These are phyloP conservation scores for Lasiosphaeria hispida DNA, from an alignment of 495 filamentous ascomycete species.

Conservation along the genomic window DNA sequence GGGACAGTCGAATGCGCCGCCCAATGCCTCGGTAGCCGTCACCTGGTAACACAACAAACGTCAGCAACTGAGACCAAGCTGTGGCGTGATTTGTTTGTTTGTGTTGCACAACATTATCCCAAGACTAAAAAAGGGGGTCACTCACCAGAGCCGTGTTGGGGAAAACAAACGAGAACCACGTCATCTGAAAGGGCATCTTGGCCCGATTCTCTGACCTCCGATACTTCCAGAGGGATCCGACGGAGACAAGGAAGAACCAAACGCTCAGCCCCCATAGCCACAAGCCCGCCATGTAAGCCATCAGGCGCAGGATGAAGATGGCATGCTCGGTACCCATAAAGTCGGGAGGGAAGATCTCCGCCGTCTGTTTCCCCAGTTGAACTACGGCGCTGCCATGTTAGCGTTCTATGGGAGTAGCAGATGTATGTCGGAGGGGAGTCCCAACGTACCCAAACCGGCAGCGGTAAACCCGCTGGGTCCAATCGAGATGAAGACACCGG, in stretches of 20 bases:
- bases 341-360: slow-evolving; percentile 37
- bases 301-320: slow-evolving; percentile 37
- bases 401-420: not conserved
- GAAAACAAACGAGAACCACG: slow-evolving; percentile 85
- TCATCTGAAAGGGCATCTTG: slow-evolving; percentile 78
- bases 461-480: slow-evolving; percentile 80
- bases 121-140: not conserved
- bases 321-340: slow-evolving; percentile 39
- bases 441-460: slow-evolving; percentile 51
- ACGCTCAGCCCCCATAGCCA: slow-evolving; percentile 85
- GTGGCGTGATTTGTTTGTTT: too few species aligned
- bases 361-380: slow-evolving; percentile 40
- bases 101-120: too few species aligned
- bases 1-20: slow-evolving; percentile 57
- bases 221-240: slow-evolving; percentile 73
- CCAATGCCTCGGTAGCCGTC: slow-evolving; percentile 72
- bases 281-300: slow-evolving; percentile 52
- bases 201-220: slow-evolving; percentile 44
- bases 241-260: slow-evolving; percentile 82
- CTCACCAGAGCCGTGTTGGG: slow-evolving; percentile 71
- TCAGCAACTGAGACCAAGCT: not conserved
- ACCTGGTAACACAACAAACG: slow-evolving; percentile 28
- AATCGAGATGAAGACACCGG: slow-evolving; percentile 81
- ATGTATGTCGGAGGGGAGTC: not conserved
- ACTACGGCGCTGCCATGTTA: slow-evolving; percentile 22